Base-by-base conservation (phyloP, 345 rosid genomes). In the Pistacia vera region DNA sequence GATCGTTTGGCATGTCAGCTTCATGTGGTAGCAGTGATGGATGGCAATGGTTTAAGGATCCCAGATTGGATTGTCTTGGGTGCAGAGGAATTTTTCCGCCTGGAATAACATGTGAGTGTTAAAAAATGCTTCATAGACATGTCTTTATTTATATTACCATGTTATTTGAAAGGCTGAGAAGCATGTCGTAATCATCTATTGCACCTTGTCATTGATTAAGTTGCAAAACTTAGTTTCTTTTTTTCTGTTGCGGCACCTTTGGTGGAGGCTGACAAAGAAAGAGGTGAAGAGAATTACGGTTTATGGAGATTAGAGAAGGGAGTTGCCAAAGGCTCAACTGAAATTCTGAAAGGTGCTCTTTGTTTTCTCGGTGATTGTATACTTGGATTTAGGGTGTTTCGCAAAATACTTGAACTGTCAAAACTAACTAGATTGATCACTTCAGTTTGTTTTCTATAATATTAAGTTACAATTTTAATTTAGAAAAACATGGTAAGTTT, bases 21-120 rank as follows among this genome's bases (percentile, higher is more conserved):
- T 84, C 93, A 28, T 83, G 75, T 75, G 94, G 95, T 75, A 83
- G 46, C 75, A 83, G 80, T 59, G 63, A 18, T 38, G 96, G 96
- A 30, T 94, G 90, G 93, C 91, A 85, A 81, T 97, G 99, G 99
- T 86, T 91, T 75, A 83, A 80, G 74, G 99, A 97, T 85, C 98
- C 98, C 12, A 89, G 97, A 81, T 78, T 94, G 80, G 93, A 79
- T 8, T 85, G 88, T 74, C 96, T 94, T 63, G 99, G 97, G 65
- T 97, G 80, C 41, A 86, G 98, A 63, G 92, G 97, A 38, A 75
- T 94, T 49, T 97, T 97, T 70, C 92, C 87, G 0, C 84, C 91
- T 1, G 64, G 81, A 75, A 74, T 82, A 52, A 86, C 78, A 2
- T 96, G 98, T 89, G 76, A 87, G 97, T 75, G 78, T 69, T 70